A percentile compares a stretch with the other conserved stretches of the same genome.
Conservation (phyloP, 768 basidiomycete genomes). For the Neoboletus subvelutipes region DNA sequence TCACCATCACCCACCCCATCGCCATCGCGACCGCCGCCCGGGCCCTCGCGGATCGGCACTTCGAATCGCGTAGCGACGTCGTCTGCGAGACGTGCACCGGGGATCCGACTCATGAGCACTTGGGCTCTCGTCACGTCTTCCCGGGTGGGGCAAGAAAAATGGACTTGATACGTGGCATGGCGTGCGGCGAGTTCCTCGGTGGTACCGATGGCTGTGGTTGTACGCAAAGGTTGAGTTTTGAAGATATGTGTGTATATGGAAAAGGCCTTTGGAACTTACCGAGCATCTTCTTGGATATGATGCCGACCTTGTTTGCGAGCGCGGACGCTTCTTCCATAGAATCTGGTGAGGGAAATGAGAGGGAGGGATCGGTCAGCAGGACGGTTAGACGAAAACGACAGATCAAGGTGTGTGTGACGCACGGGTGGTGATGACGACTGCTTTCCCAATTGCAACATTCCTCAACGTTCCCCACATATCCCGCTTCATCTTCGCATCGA, state of each 20-base stretch:
- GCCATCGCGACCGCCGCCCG: background rate
- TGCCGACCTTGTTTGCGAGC: conserved; percentile 72
- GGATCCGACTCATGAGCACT: conserved; percentile 57
- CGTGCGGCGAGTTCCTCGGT: conserved; percentile 60
- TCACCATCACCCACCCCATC: background rate
- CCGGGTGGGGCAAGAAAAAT: conserved; percentile 65
- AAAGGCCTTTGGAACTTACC: conserved; percentile 40
- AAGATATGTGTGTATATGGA: background rate
- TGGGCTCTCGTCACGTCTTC: conserved; percentile 60
- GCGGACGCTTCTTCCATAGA: conserved; percentile 86
- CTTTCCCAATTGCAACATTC: conserved; percentile 63
- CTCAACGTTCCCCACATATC: conserved; percentile 80
- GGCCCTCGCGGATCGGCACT: conserved; percentile 48
- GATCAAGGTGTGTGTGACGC: conserved; percentile 22
- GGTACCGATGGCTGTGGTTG: conserved; percentile 60
- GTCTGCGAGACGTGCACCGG: conserved; percentile 64
- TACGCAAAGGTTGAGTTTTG: no score
- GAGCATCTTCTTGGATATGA: conserved; percentile 68
- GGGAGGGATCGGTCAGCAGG: background rate
- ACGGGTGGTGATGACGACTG: conserved; percentile 73
- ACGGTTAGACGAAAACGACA: background rate
- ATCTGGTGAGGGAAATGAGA: conserved; percentile 38
- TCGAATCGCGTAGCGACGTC: conserved; percentile 78
- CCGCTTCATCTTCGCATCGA: conserved; percentile 80
- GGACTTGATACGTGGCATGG: conserved; percentile 75